Evolutionary conservation across 345 rosid genomes (phyloP).

Genomic region (Mercurialis annua): DNA sequence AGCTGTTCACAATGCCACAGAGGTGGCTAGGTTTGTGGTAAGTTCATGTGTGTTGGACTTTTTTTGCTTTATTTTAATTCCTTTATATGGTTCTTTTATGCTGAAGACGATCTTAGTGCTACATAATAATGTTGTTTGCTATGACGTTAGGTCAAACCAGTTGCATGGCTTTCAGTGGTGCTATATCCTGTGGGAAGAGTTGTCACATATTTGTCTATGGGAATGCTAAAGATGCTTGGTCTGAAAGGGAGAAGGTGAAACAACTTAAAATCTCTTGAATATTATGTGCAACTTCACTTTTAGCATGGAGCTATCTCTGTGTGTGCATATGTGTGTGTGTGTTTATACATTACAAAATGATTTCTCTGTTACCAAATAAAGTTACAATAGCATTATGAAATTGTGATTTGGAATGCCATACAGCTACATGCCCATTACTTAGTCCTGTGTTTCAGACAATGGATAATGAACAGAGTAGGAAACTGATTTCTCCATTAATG

Average conservation of each 20-base stretch:
- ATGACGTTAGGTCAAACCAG: constrained; percentile 94
- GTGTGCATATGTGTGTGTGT: background rate
- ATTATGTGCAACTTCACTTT: background rate
- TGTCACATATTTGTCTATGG: constrained; percentile 90
- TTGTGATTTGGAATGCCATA: background rate
- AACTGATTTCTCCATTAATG: background rate
- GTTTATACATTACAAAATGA: background rate
- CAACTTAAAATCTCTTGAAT: background rate
- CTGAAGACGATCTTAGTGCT: constrained; percentile 11
- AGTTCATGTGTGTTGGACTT: constrained; percentile 21
- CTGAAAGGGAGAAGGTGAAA: constrained; percentile 86
- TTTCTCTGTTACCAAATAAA: background rate
- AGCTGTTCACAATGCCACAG: constrained; percentile 94
- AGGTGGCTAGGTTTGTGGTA: constrained; percentile 96
- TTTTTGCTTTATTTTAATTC: constrained; percentile 7
- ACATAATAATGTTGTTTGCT: constrained; percentile 35
- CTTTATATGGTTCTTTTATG: constrained; percentile 2
- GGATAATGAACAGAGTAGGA: background rate
- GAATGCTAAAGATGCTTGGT: constrained; percentile 93
- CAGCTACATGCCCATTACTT: background rate
- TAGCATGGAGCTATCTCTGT: background rate
- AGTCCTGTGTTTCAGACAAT: background rate
- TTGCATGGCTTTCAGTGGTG: constrained; percentile 96
- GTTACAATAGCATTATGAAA: background rate
- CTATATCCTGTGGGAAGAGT: constrained; percentile 95